Evolutionary conservation across 2,329 filamentous ascomycete species (phyloP), one percentile per base, ranked within the genome.

Genomic region (Myriangium duriaei): DNA sequence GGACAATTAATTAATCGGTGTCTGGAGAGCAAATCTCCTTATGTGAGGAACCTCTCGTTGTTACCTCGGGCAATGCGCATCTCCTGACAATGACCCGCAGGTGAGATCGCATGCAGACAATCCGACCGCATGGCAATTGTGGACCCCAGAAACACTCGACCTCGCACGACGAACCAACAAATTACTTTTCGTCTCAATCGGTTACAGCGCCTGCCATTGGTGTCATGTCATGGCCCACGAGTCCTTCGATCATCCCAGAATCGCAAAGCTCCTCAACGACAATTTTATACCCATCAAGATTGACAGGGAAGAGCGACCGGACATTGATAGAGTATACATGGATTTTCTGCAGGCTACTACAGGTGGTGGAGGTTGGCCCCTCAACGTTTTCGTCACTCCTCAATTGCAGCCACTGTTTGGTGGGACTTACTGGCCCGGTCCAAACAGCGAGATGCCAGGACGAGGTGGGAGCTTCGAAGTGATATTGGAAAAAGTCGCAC

Each of bases 281-380:
- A 74, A 76, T 41, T 98, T 96, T 58, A 76, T 98, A 31, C 88
- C 91, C 3, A 77, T 96, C 56, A 81, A 95, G 50, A 74, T 96
- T 52, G 91, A 98, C 59, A 76, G 87, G 43, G 91, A 98, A 60
- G 85, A 94, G 60, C 77, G 88, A 16, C 88, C 88, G 6, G 87
- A 96, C 54, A 76, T 96, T 46, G 91, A 98, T 54, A 78, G 82
- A 44, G 87, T 96, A 47, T 96, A 96, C 59, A 95, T 95, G 85
- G 94, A 94, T 63, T 98, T 94, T 58, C 80, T 94, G 29, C 86
- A 95, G 57, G 88, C 88, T 1, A 88, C 91, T 9, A 93, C 81
- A 42, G 86, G 82, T 13, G 79, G 75, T 2, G 88, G 86, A 7
- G 91, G 91, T 28, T 96, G 91, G 87, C 91, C 91, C 1, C 64